Evolutionary conservation across 805 yeast species (phyloP).

Genomic region (Ogataea henricii): DNA sequence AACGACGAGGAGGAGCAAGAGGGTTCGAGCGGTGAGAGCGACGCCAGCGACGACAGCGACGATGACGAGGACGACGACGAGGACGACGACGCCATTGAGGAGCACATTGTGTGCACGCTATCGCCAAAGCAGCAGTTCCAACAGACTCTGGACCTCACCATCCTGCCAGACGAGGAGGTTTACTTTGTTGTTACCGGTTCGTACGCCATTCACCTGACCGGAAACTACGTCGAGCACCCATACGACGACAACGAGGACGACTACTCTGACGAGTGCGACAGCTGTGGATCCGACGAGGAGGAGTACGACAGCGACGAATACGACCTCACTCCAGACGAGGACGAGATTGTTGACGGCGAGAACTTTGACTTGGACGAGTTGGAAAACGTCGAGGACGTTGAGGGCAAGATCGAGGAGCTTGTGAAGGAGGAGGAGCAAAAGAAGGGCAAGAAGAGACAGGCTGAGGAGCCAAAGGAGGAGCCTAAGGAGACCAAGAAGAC

Average conservation of each 20-base stretch:
- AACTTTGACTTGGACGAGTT: constrained; percentile 61
- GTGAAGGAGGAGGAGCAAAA: constrained; percentile 53
- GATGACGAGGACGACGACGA: constrained; percentile 43
- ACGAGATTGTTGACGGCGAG: constrained; percentile 55
- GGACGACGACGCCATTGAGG: constrained; percentile 77
- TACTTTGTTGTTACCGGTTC: constrained; percentile 95
- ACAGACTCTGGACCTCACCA: constrained; percentile 87
- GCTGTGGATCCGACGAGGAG: constrained; percentile 47
- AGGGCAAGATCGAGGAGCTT: constrained; percentile 72
- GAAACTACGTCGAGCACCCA: constrained; percentile 97
- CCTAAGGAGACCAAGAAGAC: constrained; percentile 33
- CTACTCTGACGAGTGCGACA: constrained; percentile 46
- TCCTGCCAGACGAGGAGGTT: constrained; percentile 92
- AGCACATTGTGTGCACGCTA: constrained; percentile 83
- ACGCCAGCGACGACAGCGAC: constrained; percentile 34
- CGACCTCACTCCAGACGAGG: constrained; percentile 77
- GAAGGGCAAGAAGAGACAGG: constrained; percentile 33
- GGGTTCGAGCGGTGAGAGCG: constrained; percentile 25
- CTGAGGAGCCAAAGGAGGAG: constrained; percentile 37
- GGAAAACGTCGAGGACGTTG: constrained; percentile 70
- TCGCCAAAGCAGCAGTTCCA: constrained; percentile 84
- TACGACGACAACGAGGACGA: constrained; percentile 67
- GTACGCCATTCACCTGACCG: constrained; percentile 86
- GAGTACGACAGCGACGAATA: constrained; percentile 55
- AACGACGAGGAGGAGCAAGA: constrained; percentile 31